Evolutionary conservation across 768 basidiomycete species (phyloP), one percentile per base, ranked within the genome.

Genomic region (Postia placenta): DNA sequence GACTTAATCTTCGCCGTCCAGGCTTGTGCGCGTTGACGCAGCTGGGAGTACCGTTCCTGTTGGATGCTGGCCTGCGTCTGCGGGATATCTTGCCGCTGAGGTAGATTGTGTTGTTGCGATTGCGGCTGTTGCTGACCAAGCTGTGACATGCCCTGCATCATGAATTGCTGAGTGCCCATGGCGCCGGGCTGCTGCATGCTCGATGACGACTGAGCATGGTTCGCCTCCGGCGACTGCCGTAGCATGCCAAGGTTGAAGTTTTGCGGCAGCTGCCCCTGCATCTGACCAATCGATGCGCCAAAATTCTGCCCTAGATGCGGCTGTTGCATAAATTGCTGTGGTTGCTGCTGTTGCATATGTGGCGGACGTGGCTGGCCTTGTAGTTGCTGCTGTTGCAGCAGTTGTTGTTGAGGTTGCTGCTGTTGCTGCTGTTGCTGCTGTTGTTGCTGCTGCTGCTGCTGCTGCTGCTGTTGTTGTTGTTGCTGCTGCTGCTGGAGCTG

Each of bases 321-420:
- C 25, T 17, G 15, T 15, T 47, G 51, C 6, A 28, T 26, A 0
- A 44, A 33, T 15, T 38, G 52, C 41, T 39, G 44, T 17, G 47
- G 45, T 56, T 56, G 54, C 52, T 70, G 69, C 56, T 56, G 54
- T 52, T 70, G 69, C 43, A 61, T 55, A 58, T 74, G 74, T 14
- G 14, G 45, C 36, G 17, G 15, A 30, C 20, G 43, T 38, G 12
- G 46, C 15, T 46, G 44, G 12, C 41, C 41, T 6, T 26, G 25
- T 5, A 36, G 42, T 30, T 48, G 44, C 28, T 47, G 47, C 15
- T 41, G 50, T 40, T 47, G 36, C 43, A 48, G 27, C n/a, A 38
- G 51, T 19, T 48, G 48, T 24, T 55, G 51, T 23, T 56, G 54
- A 9, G 49, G 47, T 48, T 50, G 51, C 28, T 50, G 53, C n/a